Evolutionary conservation across 1,284 basidiomycete species (phyloP).

Genomic region (Fomitopsis betulina): DNA sequence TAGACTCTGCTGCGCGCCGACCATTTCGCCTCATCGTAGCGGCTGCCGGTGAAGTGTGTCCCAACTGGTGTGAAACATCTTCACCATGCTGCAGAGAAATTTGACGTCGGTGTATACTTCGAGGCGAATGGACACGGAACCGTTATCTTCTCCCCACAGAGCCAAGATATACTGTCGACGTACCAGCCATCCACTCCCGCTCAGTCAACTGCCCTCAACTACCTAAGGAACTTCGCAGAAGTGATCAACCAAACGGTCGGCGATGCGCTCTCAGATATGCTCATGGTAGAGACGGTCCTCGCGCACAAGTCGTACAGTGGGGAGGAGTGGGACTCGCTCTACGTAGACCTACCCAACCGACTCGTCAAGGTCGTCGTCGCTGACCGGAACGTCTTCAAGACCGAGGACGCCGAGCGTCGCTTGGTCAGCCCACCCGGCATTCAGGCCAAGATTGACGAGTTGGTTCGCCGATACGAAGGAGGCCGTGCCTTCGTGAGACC

Average conservation of each 20-base stretch:
- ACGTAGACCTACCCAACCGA: conserved; percentile 93
- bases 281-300: conserved; percentile 92
- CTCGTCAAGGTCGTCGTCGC: conserved; percentile 93
- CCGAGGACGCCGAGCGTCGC: conserved; percentile 91
- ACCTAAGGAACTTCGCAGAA: conserved; percentile 74
- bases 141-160: conserved; percentile 84
- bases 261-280: conserved; percentile 94
- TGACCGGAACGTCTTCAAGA: conserved; percentile 84
- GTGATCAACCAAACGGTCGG: conserved; percentile 99
- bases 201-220: conserved; percentile 73
- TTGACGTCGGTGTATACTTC: conserved; percentile 96
- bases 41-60: conserved; percentile 92
- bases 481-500: conserved; percentile 94
- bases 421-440: conserved; percentile 78
- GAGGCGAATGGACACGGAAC: conserved; percentile 99
- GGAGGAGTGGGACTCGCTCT: conserved; percentile 90
- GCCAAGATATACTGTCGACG: conserved; percentile 54
- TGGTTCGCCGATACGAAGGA: conserved; percentile 76
- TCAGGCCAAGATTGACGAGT: conserved; percentile 85
- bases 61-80: conserved; percentile 98
- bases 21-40: conserved; percentile 37
- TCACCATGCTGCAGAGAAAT: conserved; percentile 95
- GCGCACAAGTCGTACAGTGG: conserved; percentile 84
- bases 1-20: neutral
- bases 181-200: conserved; percentile 77